Evolutionary conservation across 2,329 filamentous ascomycete genomes (phyloP), one percentile per base, ranked within the genome.

Genomic region (Teratosphaeria nubilosa): DNA sequence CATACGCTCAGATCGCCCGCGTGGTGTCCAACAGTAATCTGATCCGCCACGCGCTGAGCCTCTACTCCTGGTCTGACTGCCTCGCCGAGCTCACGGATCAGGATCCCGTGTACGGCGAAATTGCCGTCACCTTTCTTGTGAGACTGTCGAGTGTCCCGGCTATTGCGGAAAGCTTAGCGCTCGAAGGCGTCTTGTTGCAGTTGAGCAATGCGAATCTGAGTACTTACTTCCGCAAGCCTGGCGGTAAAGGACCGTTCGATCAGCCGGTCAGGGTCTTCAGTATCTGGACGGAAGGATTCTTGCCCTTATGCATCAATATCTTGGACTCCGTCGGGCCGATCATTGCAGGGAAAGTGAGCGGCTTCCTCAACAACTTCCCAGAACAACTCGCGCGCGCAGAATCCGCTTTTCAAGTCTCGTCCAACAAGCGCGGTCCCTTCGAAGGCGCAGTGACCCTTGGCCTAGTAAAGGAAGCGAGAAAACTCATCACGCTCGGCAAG

Each of bases 41-140:
- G 0, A 81, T 90, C 52, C 88, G 92, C 66, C 88, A 91, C 60
- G 91, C 91, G 0, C 86, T 87, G 5, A 90, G 88, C 34, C 80
- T 99, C 5, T 97, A 92, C 74, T 96, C 91, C 0, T 99, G 94
- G 94, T 84, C 92, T 3, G 91, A 97, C 72, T 85, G 86, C 64
- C 80, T 97, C 25, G 82, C 87, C 0, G 80, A 96, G 45, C 81
- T 86, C 0, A 81, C 87, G 37, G 82, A 87, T 58, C 84, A 86
- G 30, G 92, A 97, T 69, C 92, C 94, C 0, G 79, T 97, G 31
- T 97, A 96, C 72, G 94, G 91, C 63, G 91, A 96, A 70, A 82
- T 96, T n/a, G 89, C 88, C 66, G 81, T 96, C 48, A 80, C 91
- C 27, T 95, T 97, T 73, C 80, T 99, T 14, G 83, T 96, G 24